Conservation (phyloP, 768 basidiomycete genomes). For the Phlebiopsis flavidoalba region DNA sequence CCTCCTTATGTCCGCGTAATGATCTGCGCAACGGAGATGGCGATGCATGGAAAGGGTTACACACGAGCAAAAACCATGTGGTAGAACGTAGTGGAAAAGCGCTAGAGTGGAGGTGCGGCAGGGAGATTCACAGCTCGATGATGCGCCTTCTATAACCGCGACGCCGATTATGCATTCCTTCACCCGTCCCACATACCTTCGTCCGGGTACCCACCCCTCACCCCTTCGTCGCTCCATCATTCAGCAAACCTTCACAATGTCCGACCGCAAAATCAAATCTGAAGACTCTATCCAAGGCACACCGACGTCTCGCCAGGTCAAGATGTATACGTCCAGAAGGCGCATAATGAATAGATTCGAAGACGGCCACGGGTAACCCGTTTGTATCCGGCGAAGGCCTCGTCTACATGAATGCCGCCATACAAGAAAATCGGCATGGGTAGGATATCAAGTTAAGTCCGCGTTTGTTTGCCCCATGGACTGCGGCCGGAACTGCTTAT, state of each 20-base stretch:
- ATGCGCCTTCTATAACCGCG: slow-evolving; percentile 1
- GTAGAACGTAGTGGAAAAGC: background rate
- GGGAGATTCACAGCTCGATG: background rate
- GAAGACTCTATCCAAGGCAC: background rate
- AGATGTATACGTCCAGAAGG: slow-evolving; percentile 6
- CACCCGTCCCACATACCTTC: too few relatives aligned
- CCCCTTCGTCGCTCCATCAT: background rate
- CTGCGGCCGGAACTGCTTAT: background rate
- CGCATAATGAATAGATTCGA: slow-evolving; percentile 17
- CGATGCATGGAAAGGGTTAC: slow-evolving; percentile 10
- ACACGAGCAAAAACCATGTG: slow-evolving; percentile 4
- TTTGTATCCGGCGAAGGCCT: slow-evolving; percentile 46
- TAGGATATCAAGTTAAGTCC: slow-evolving; percentile 44
- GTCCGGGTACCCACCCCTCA: background rate
- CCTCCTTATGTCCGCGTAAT: background rate
- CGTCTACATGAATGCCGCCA: slow-evolving; percentile 36
- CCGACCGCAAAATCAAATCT: background rate
- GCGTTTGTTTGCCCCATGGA: background rate
- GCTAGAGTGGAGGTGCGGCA: slow-evolving; percentile 2
- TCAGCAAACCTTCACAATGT: background rate
- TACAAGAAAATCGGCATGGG: slow-evolving; percentile 56
- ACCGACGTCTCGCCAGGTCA: background rate
- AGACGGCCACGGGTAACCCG: slow-evolving; percentile 31
- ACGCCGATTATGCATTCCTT: background rate
- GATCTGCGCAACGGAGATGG: background rate